Evolutionary conservation across 1,284 basidiomycete genomes (phyloP), one percentile per base, ranked within the genome.

Genomic region (Austroboletus novae-zelandiae): DNA sequence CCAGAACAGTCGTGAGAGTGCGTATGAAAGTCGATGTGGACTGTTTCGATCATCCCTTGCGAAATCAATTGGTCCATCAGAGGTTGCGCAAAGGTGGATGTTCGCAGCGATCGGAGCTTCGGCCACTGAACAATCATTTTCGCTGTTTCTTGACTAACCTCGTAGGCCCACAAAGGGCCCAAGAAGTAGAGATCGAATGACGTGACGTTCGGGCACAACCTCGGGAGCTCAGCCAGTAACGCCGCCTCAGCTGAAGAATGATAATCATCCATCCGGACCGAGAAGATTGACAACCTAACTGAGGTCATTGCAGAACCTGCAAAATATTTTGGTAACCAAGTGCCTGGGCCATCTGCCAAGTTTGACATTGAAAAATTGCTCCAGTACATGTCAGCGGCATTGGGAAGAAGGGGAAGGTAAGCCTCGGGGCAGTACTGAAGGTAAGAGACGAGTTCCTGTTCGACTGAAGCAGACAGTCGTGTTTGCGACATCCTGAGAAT

Each of bases 321-420:
- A 23, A 62, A 30, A 40, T 58, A 52, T 30, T 44, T 47, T 40
- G 60, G 20, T 9, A 61, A 23, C 4, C 44, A 51, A 40, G 62
- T 41, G 13, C 14, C 39, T 13, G 60, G 45, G 20, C 47, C 31
- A 8, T 35, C 11, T 7, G n/a, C 9, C 2, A 35, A n/a, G 34
- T 8, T 20, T 9, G 34, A 11, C 17, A 11, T 10, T 10, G 46
- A 47, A 20, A 2, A 23, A 4, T 57, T 53, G 25, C 30, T 37
- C 57, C 57, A 58, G 11, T 45, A 43, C 5, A 59, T 18, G 25
- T 47, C 32, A 11, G 35, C 43, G 32, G 50, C 11, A 29, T 58
- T 59, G 27, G 57, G 55, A 14, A 59, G 50, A 41, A 59, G 57
- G 5, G 57, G 57, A 6, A 47, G 10, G 25, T 36, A 40, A 13